A percentile compares a stretch with the other conserved stretches of the same genome.
Conservation (phyloP, 352 stramenopile species). For the Globisporangium abappressorium region DNA sequence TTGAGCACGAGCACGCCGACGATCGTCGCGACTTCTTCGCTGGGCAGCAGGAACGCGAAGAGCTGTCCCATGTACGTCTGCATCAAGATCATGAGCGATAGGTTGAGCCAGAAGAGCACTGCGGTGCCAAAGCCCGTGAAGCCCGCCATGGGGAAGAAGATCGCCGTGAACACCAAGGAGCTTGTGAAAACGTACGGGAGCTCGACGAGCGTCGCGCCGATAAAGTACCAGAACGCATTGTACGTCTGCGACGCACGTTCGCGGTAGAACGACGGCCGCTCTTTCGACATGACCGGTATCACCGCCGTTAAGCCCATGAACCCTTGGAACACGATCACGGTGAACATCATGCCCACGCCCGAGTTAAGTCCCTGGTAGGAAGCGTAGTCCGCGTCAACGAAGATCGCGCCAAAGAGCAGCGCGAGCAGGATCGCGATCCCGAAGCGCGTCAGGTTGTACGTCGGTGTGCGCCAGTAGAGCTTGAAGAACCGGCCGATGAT, state of each 20-base stretch:
- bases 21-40: too few species aligned
- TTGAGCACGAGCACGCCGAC: too few species aligned
- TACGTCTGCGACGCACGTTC: constrained; percentile 86
- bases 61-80: too few species aligned
- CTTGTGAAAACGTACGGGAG: background rate
- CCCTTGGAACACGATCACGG: background rate
- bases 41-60: too few species aligned
- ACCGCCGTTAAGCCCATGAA: background rate
- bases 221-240: constrained; percentile 48
- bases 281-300: constrained; percentile 15
- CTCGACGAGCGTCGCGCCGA: background rate
- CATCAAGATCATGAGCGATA: too few species aligned
- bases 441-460: background rate
- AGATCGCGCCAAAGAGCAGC: background rate
- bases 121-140: too few species aligned
- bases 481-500: background rate
- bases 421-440: background rate
- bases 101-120: too few species aligned
- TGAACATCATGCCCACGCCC: background rate
- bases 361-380: background rate
- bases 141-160: too few species aligned
- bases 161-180: too few species aligned
- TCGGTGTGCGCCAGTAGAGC: background rate
- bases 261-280: constrained; percentile 88
- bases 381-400: background rate